Evolutionary conservation across 345 rosid species (phyloP), one percentile per base, ranked within the genome.

Genomic region (Eucalyptus lansdowneana): DNA sequence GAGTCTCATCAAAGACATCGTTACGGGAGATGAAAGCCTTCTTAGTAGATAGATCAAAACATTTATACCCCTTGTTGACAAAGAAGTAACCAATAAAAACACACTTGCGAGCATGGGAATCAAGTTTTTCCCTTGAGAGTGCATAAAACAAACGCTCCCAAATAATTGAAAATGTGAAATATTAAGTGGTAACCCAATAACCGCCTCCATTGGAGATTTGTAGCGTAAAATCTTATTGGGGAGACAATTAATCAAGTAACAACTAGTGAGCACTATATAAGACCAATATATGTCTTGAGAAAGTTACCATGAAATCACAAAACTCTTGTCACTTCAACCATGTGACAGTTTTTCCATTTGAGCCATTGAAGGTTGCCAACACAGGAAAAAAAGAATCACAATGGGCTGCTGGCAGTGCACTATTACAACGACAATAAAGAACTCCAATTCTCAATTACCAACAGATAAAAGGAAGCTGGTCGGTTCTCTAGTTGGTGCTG

Each of bases 381-480:
- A 9, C 12, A 9, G 29, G 6, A 56, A 56, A 56, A 56, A 22
- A 56, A 49, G 0, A 56, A 22, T 56, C 62, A 56, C 29, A 53
- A 53, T 53, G 58, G 24, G 25, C 58, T 53, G 58, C 58, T 53
- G 0, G 58, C 58, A 53, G 25, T 0, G 29, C 29, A 1, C 62
- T 56, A 24, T 56, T 25, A 0, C 62, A 25, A 56, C 62, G 1
- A 56, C 29, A 56, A 56, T 24, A 56, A 56, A 56, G 62, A 56
- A 56, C 62, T 56, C 12, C 0, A 14, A 56, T 56, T 56, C 62
- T 56, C 62, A 56, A 56, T 56, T 0, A 24, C 62, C 62, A 56
- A 56, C 29, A 24, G 13, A 56, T 0, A 56, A 56, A 24, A 0
- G 27, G 62, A 24, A 56, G 62, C 62, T n/a, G n/a, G n/a, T n/a